Percentiles rank a stretch among this genome's conserved stretches.
Conservation (phyloP, 331 rosid species). For the Quercus phellos region DNA sequence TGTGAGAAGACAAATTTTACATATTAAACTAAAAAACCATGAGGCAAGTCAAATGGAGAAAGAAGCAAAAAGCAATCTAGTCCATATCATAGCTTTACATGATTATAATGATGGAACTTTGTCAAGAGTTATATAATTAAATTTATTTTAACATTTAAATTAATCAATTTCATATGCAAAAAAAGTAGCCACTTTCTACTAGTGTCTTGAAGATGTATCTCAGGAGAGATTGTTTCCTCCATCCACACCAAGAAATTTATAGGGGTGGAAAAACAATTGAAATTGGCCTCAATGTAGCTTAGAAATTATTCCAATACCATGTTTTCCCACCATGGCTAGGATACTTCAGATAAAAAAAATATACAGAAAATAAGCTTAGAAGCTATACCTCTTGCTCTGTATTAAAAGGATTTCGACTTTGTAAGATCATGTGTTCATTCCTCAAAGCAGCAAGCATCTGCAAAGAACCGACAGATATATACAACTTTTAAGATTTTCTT, state of each 20-base stretch:
- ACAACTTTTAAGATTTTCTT: background rate
- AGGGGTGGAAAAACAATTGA: background rate
- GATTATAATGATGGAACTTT: background rate
- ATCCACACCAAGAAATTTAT: background rate
- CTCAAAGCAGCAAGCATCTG: constrained; percentile 90
- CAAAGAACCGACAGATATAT: constrained; percentile 20
- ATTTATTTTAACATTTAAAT: background rate
- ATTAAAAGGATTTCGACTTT: constrained; percentile 66
- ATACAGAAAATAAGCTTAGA: background rate
- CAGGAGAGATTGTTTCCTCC: background rate
- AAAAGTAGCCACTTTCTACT: background rate
- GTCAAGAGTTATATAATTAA: background rate
- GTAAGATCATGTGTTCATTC: constrained; percentile 52
- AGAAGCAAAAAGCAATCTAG: background rate
- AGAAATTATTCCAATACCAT: background rate
- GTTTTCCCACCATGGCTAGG: background rate
- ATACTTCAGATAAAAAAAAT: background rate
- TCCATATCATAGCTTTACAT: too few species aligned
- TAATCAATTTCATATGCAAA: background rate
- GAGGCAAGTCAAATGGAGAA: background rate
- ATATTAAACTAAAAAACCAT: background rate
- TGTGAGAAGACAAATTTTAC: constrained; percentile 19
- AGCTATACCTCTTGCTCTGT: constrained; percentile 82
- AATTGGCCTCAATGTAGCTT: background rate
- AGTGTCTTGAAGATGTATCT: background rate